Conservation (phyloP, 2,329 filamentous ascomycete genomes). For the Celoporthe dispersa region DNA sequence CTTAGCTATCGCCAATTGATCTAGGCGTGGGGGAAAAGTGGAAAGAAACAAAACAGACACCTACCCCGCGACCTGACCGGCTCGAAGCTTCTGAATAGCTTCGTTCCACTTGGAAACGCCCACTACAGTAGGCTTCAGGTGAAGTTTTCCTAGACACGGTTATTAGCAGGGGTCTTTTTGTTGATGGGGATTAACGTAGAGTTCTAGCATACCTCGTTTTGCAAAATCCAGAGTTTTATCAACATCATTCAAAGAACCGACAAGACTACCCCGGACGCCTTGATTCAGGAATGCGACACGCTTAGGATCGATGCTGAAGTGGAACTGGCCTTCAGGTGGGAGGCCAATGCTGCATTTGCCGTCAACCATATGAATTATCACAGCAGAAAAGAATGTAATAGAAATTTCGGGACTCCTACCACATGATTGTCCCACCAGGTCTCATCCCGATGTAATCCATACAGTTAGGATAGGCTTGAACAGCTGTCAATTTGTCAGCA, state of each 20-base stretch:
- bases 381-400: not conserved
- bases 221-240: slow-evolving; percentile 29
- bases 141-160: slow-evolving; percentile 5
- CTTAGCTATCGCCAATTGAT: not conserved
- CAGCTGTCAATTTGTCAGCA: slow-evolving; percentile 11
- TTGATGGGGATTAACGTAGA: not conserved
- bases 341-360: slow-evolving; percentile 27
- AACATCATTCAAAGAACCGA: slow-evolving; percentile 28
- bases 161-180: not conserved
- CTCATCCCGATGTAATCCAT: slow-evolving; percentile 27
- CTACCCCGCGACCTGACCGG: not conserved
- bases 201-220: slow-evolving; percentile 20
- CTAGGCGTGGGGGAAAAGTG: too few relatives aligned
- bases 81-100: not conserved
- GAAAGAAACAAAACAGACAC: too few relatives aligned
- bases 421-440: slow-evolving; percentile 25
- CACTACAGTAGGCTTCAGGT: slow-evolving; percentile 4
- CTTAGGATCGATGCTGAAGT: slow-evolving; percentile 28
- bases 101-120: not conserved
- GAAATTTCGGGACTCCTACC: slow-evolving; percentile 20
- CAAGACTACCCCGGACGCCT: slow-evolving; percentile 26
- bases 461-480: slow-evolving; percentile 29
- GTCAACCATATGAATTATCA: not conserved
- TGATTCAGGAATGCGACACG: slow-evolving; percentile 23
- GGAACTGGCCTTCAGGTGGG: slow-evolving; percentile 26